Evolutionary conservation across 768 basidiomycete genomes (phyloP), one percentile per base, ranked within the genome.

Genomic region (Suillus americanus): DNA sequence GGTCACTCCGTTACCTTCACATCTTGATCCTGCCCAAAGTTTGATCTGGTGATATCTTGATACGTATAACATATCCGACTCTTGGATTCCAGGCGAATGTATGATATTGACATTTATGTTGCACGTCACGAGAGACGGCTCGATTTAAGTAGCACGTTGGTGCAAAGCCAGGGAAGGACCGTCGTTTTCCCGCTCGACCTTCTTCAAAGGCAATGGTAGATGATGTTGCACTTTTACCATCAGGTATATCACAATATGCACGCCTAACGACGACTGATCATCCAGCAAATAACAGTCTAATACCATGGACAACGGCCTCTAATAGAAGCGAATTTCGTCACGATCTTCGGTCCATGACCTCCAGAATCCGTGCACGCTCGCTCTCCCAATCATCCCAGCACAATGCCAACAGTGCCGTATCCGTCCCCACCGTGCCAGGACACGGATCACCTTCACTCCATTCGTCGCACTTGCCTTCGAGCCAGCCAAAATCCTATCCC

Each of bases 401-500:
- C 20, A 82, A 60, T 1, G 81, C 74, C 51, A 83, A 63, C 28
- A 81, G 5, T 0, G 72, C 64, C 38, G 75, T 81, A 68, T 83
- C 77, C 28, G 79, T 68, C 2, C 83, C 81, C 9, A 67, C 20
- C n/a, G 61, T 64, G 7, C 43, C 69, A 12, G 68, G 56, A 33
- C 30, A 51, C 5, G 68, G 78, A 51, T 78, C 67, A 0, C 62
- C 0, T 62, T 67, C 0, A 62, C 68, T 0, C 76, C 81, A 67
- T 82, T 83, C 10, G 78, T 75, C 30, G 64, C 74, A 56, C 71
- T 77, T 41, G 13, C 73, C 74, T 60, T 82, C 85, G 55, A 74
- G 0, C 68, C 64, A 0, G 79, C 77, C 5, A 88, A 66, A 8
- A 86, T 80, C 40, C 83, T 73, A 61, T 86, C 79, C 88, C 89